These are phyloP conservation scores for Ceratocystiopsis brevicomis DNA, from an alignment of 2,329 filamentous ascomycete genomes.

Conservation along the genomic window DNA sequence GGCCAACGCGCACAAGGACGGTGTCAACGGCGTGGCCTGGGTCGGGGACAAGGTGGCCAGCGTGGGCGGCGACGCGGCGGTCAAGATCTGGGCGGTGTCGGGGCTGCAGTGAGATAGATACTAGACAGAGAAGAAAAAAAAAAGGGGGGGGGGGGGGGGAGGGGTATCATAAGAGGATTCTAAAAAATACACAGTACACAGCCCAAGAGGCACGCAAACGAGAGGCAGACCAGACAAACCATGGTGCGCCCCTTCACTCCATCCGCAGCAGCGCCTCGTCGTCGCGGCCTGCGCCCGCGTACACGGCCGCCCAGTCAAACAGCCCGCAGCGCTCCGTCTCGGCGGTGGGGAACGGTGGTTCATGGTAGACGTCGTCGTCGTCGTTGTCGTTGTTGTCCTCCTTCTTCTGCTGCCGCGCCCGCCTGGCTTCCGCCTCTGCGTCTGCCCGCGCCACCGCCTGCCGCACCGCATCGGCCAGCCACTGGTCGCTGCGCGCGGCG, in stretches of 20 bases:
- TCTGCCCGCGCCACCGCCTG: no score
- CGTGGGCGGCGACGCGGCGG: slow-evolving; percentile 67
- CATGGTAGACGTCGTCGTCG: slow-evolving; percentile 10
- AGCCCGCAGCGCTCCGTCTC: slow-evolving; percentile 14
- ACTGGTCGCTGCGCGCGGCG: no score
- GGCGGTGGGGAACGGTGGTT: slow-evolving; percentile 14
- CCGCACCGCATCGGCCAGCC: no score
- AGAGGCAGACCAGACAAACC: no score
- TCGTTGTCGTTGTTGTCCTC: slow-evolving; percentile 8
- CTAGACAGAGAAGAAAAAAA: background rate
- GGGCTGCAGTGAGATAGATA: slow-evolving; percentile 24
- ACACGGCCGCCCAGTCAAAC: slow-evolving; percentile 16
- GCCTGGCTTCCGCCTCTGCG: slow-evolving; percentile 12
- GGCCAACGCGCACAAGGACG: slow-evolving; percentile 85
- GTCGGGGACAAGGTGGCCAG: slow-evolving; percentile 49
- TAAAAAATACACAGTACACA: background rate
- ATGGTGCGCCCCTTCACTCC: slow-evolving; percentile 1
- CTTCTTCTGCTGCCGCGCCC: slow-evolving; percentile 9
- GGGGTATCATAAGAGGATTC: no score
- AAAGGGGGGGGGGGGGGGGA: no score
- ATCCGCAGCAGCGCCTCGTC: slow-evolving; percentile 2
- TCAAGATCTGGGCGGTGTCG: slow-evolving; percentile 70
- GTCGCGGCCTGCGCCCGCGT: background rate
- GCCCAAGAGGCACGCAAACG: background rate
- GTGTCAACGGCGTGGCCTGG: slow-evolving; percentile 74